Conservation (phyloP, 495 filamentous ascomycete genomes). For the Parathielavia hyrcaniae region DNA sequence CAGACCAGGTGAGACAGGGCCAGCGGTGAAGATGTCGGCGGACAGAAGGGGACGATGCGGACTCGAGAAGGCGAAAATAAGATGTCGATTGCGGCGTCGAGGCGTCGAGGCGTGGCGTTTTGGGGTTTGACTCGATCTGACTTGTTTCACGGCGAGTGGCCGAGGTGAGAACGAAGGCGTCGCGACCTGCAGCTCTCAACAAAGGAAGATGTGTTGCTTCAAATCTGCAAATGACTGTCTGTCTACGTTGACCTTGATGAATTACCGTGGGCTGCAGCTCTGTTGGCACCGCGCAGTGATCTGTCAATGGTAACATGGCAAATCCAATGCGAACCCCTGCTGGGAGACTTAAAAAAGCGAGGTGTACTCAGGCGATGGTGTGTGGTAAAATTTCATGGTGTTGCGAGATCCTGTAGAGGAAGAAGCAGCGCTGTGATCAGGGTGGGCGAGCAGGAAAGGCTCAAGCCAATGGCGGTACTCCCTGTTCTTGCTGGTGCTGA, state of each 20-base stretch:
- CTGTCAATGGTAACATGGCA: too few relatives aligned
- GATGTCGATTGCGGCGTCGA: conserved; percentile 2
- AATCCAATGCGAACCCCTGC: too few relatives aligned
- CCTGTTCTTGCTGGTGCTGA: not conserved
- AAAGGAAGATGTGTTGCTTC: too few relatives aligned
- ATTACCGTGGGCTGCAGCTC: too few relatives aligned
- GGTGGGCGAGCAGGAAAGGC: not conserved
- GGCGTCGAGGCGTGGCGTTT: conserved; percentile 10
- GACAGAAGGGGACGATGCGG: conserved; percentile 3
- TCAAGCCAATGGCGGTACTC: conserved; percentile 1
- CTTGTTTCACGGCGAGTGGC: not conserved
- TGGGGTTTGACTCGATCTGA: not conserved
- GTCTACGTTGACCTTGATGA: too few relatives aligned
- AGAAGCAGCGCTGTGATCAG: not conserved
- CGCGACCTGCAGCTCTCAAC: too few relatives aligned
- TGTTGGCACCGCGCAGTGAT: too few relatives aligned
- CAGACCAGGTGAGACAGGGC: conserved; percentile 17
- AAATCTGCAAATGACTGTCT: not conserved
- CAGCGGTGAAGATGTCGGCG: conserved; percentile 21
- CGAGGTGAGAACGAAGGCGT: not conserved
- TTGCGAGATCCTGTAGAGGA: conserved; percentile 8
- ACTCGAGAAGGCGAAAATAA: not conserved
- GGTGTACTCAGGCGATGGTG: not conserved
- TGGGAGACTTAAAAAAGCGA: too few relatives aligned
- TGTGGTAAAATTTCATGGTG: not conserved